These are phyloP conservation scores for Arabis hirsuta DNA, from an alignment of 345 rosid genomes.

Conservation along the genomic window DNA sequence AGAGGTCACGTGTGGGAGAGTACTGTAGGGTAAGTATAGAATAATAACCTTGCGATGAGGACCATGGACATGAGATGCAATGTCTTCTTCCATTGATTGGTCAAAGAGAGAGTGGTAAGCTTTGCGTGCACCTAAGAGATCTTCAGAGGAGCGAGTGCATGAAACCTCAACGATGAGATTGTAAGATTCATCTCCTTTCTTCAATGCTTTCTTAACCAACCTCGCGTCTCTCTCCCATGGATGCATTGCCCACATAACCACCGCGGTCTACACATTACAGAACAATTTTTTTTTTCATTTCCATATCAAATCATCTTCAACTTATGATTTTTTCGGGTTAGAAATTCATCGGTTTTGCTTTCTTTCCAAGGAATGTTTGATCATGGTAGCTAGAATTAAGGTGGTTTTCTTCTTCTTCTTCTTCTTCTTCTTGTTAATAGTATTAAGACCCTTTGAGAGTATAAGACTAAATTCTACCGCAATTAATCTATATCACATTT, in stretches of 20 bases:
- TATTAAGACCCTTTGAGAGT: too few species aligned
- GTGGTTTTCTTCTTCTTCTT: too few species aligned
- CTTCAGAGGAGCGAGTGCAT: slow-evolving; percentile 78
- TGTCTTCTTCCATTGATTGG: slow-evolving; percentile 82
- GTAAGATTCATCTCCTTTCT: slow-evolving; percentile 54
- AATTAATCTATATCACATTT: too few species aligned
- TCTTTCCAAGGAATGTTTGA: background rate
- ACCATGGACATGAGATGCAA: slow-evolving; percentile 58
- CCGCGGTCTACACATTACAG: slow-evolving; percentile 58
- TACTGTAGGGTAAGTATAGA: background rate
- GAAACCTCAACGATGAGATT: slow-evolving; percentile 72
- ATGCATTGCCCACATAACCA: slow-evolving; percentile 74
- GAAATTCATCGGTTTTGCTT: background rate
- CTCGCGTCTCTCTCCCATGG: slow-evolving; percentile 99
- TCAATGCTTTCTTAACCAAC: slow-evolving; percentile 64
- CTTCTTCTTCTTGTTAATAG: too few species aligned
- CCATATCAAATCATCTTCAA: background rate
- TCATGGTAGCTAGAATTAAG: too few species aligned
- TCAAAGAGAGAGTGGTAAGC: slow-evolving; percentile 92
- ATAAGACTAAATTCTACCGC: too few species aligned
- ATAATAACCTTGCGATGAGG: slow-evolving; percentile 58
- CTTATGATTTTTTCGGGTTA: background rate
- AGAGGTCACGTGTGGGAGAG: background rate
- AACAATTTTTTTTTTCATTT: background rate
- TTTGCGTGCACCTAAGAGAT: slow-evolving; percentile 79